Evolutionary conservation across 1,284 basidiomycete genomes (phyloP).

Genomic region (Puccinia triticina): DNA sequence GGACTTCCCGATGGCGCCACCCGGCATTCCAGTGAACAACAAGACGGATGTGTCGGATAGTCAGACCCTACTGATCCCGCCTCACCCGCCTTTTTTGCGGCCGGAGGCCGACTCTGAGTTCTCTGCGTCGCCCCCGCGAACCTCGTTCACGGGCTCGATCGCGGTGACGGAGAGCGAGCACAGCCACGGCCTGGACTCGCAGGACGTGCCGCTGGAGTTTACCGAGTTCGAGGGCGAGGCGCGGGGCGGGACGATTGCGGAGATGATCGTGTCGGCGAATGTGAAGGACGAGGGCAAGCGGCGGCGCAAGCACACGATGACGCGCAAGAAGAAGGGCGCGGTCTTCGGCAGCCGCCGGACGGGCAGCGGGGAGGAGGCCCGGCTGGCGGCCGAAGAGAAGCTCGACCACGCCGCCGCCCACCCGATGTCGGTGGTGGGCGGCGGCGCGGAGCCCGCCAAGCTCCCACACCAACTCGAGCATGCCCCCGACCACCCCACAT

Average conservation of each 20-base stretch:
- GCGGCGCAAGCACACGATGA: constrained; percentile 27
- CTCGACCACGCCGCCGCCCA: background rate
- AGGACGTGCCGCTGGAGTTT: constrained; percentile 26
- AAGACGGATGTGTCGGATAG: constrained; percentile 22
- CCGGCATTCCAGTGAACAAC: background rate
- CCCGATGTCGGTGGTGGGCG: background rate
- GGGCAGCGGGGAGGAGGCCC: background rate
- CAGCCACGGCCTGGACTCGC: background rate
- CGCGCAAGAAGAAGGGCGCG: background rate
- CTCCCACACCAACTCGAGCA: background rate
- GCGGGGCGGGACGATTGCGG: constrained; percentile 23
- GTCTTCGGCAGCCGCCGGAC: background rate
- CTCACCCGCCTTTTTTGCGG: constrained; percentile 28
- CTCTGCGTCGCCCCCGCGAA: background rate
- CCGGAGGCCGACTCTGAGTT: constrained; percentile 11
- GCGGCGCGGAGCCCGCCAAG: background rate
- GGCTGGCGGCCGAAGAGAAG: background rate
- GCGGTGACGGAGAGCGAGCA: constrained; percentile 13
- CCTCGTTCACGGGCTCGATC: constrained; percentile 33
- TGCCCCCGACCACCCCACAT: background rate
- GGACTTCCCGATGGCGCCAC: background rate
- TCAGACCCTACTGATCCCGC: constrained; percentile 32
- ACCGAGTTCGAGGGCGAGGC: constrained; percentile 51
- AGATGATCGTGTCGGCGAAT: constrained; percentile 44
- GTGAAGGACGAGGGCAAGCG: constrained; percentile 41